phyloP scores from a whole-genome alignment of 805 yeast genomes.

The Metschnikowia anglica region DNA sequence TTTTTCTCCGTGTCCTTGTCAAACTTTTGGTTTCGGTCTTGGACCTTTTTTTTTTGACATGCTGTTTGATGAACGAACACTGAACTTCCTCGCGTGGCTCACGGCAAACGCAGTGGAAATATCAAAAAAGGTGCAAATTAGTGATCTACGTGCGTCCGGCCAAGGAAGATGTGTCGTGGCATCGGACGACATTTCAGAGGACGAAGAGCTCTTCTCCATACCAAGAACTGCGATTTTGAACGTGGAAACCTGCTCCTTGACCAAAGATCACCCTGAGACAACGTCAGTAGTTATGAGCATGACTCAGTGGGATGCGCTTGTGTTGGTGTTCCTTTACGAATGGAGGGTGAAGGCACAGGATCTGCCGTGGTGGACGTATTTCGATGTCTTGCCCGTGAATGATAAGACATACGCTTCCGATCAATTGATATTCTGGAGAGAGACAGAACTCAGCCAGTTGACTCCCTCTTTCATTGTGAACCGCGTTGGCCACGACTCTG shows the following conservation, averaged over 20 bases:
- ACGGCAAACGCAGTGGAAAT: constrained; percentile 38
- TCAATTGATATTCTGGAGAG: constrained; percentile 79
- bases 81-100: constrained; percentile 31
- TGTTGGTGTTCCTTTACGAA: constrained; percentile 67
- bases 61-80: constrained; percentile 21
- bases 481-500: constrained; percentile 69
- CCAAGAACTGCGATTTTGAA: constrained; percentile 61
- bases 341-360: constrained; percentile 39
- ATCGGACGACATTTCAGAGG: constrained; percentile 52
- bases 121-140: constrained; percentile 56
- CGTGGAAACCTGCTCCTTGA: constrained; percentile 54
- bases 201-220: constrained; percentile 66
- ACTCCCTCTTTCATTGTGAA: constrained; percentile 68
- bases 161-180: constrained; percentile 86
- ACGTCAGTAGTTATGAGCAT: constrained; percentile 40
- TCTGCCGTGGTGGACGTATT: constrained; percentile 69
- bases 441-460: constrained; percentile 54
- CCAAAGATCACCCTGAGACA: constrained; percentile 30
- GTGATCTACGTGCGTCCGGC: constrained; percentile 53
- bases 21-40: not conserved
- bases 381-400: constrained; percentile 62
- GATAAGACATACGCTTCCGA: constrained; percentile 45
- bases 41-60: not conserved
- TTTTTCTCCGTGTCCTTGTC: not conserved
- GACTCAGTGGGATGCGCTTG: constrained; percentile 77